A percentile compares a stretch with the other conserved stretches of the same genome.
Evolutionary conservation across 2,329 filamentous ascomycete species (phyloP).

Genomic region (Trichoderma sp.): DNA sequence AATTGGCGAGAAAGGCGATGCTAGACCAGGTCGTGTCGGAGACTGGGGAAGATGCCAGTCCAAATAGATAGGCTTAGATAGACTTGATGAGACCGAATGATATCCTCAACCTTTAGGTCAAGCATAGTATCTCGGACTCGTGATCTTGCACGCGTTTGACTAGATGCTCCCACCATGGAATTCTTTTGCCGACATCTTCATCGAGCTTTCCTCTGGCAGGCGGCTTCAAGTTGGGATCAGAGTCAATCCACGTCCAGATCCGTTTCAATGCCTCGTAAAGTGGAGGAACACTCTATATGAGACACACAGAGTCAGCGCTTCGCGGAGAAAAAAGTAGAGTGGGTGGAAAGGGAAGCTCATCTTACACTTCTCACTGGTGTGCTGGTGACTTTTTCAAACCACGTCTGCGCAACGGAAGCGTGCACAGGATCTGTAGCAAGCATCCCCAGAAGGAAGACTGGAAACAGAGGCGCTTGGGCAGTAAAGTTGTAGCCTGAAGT

Average conservation of each 20-base stretch:
- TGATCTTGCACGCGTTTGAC: slow-evolving; percentile 32
- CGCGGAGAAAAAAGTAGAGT: too few relatives aligned
- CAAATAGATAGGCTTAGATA: slow-evolving; percentile 1
- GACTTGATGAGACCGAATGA: background rate
- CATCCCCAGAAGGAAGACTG: slow-evolving; percentile 41
- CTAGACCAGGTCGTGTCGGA: background rate
- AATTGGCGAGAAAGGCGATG: background rate
- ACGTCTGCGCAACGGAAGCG: slow-evolving; percentile 29
- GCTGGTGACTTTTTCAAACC: slow-evolving; percentile 38
- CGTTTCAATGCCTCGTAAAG: slow-evolving; percentile 33
- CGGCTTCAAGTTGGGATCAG: slow-evolving; percentile 25
- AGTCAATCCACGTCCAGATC: slow-evolving; percentile 37
- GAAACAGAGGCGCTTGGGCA: slow-evolving; percentile 41
- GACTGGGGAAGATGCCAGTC: background rate
- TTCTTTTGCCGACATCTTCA: slow-evolving; percentile 30
- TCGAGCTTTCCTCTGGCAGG: slow-evolving; percentile 21
- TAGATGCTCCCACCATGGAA: slow-evolving; percentile 42
- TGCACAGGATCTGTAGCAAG: slow-evolving; percentile 33
- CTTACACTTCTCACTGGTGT: slow-evolving; percentile 42
- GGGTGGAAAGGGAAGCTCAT: background rate
- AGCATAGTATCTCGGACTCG: slow-evolving; percentile 38
- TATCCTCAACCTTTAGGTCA: slow-evolving; percentile 31
- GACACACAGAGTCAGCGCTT: background rate
- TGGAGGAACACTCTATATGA: slow-evolving; percentile 41
- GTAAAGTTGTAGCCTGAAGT: slow-evolving; percentile 41